Conservation (phyloP, 495 filamentous ascomycete genomes). For the Penicillium diatomitis region DNA sequence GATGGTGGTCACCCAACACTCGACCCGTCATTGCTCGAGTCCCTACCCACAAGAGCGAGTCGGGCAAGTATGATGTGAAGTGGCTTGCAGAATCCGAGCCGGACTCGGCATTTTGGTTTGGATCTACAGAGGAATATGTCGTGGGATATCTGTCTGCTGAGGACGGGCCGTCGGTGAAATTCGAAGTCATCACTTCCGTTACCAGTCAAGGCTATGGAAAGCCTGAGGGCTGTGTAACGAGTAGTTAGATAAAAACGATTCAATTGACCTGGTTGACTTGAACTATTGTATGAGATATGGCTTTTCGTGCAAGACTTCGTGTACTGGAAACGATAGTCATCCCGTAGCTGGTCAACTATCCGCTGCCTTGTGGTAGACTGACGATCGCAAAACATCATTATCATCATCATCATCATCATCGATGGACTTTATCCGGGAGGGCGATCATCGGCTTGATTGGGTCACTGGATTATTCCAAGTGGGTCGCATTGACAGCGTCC, state of each 20-base stretch:
- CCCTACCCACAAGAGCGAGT: slow-evolving; percentile 29
- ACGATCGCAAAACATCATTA: too few relatives aligned
- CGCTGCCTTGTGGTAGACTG: too few relatives aligned
- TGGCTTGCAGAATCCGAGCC: slow-evolving; percentile 21
- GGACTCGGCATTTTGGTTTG: slow-evolving; percentile 32
- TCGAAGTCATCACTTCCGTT: slow-evolving; percentile 25
- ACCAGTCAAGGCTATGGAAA: slow-evolving; percentile 16
- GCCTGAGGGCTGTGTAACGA: slow-evolving; percentile 12
- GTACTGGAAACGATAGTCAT: too few relatives aligned
- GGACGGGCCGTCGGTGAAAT: slow-evolving; percentile 14
- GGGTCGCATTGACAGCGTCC: too few relatives aligned
- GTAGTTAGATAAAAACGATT: not conserved
- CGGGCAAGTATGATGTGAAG: slow-evolving; percentile 31
- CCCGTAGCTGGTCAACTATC: too few relatives aligned
- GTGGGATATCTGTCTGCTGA: slow-evolving; percentile 27
- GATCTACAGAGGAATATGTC: slow-evolving; percentile 31
- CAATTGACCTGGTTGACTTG: too few relatives aligned
- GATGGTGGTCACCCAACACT: slow-evolving; percentile 28
- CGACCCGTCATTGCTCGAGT: slow-evolving; percentile 28
- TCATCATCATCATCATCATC: too few relatives aligned
- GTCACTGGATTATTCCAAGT: too few relatives aligned
- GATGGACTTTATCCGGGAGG: too few relatives aligned
- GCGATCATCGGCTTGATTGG: too few relatives aligned
- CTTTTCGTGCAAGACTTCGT: too few relatives aligned
- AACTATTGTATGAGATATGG: too few relatives aligned